Percentiles rank a stretch among this genome's conserved stretches.
These are phyloP conservation scores for Daldinia eschscholtzii DNA, from an alignment of 2,329 filamentous ascomycete genomes.

Conservation along the genomic window DNA sequence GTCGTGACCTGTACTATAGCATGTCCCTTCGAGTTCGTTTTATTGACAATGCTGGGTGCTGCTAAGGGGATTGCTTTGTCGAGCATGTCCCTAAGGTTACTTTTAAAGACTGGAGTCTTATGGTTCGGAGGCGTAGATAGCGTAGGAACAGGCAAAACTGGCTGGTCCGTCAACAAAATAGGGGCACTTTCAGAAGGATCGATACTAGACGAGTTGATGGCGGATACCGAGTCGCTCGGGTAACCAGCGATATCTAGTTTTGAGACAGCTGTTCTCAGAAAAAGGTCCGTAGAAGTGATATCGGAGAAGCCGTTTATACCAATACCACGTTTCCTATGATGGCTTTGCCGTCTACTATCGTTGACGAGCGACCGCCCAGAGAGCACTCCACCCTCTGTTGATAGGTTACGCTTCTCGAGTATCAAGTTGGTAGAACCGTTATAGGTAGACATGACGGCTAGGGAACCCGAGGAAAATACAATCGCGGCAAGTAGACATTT, in stretches of 20 bases:
- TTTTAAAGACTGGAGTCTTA: constrained; percentile 32
- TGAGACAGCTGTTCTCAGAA: constrained; percentile 35
- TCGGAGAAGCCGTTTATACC: constrained; percentile 34
- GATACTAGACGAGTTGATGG: constrained; percentile 31
- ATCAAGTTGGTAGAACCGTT: constrained; percentile 18
- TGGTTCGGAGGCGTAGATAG: constrained; percentile 29
- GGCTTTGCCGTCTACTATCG: not conserved
- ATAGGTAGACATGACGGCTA: constrained; percentile 33
- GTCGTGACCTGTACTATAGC: not conserved
- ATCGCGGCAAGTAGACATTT: constrained; percentile 39
- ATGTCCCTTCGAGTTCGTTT: not conserved
- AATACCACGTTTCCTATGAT: constrained; percentile 37
- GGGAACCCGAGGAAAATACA: constrained; percentile 38
- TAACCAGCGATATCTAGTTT: constrained; percentile 37
- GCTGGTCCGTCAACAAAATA: constrained; percentile 35
- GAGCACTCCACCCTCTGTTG: constrained; percentile 9
- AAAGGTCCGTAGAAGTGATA: constrained; percentile 28
- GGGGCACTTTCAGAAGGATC: constrained; percentile 36
- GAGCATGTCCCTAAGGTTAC: constrained; percentile 37
- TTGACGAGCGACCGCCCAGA: constrained; percentile 1
- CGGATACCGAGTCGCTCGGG: constrained; percentile 30
- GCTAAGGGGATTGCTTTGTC: not conserved
- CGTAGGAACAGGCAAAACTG: constrained; percentile 15
- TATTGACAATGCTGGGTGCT: not conserved
- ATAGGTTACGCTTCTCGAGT: constrained; percentile 21